Evolutionary conservation across 2,329 filamentous ascomycete species (phyloP), one percentile per base, ranked within the genome.

Genomic region (Lasiodiplodia sp.): DNA sequence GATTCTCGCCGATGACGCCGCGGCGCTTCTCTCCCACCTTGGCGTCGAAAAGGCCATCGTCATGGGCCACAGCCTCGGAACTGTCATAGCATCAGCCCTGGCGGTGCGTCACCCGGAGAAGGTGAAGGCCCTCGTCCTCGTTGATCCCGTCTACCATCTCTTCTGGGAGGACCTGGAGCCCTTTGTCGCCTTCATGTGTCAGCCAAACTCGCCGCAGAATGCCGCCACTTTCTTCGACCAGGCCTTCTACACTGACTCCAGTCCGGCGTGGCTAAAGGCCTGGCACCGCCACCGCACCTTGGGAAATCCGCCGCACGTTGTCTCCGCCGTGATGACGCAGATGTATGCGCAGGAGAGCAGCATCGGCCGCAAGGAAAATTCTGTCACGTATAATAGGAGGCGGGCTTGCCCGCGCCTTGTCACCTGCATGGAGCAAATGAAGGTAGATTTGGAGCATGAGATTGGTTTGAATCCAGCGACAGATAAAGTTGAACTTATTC

Each of bases 21-120:
- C 69, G n/a, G 71, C 71, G 0, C 52, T 74, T 18, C 58, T 63
- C 25, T 4, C 28, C 23, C 58, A 63, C 23, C 58, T 63, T 34
- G 40, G 23, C 25, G 14, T 63, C 44, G 40, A 28, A 0, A 47
- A 47, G 7, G 18, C 71, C 10, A 44, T 71, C 8, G 67, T 72
- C 23, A 71, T 73, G 69, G 72, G 72, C 16, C 72, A 72, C 66
- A 73, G 72, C 3, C 69, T 74, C 66, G 72, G 72, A 49, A 71
- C 65, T 2, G 63, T 72, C 16, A 44, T 69, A 2, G 69, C 71
- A 1, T 73, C 72, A 3, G 55, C 64, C 4, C 31, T 74, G 21
- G 69, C 70, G 12, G 67, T 67, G 7, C 51, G 69, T 6, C 44
- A 72, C 16, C 69, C 71, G 2, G 63, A 69, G 14, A 31, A 71